Evolutionary conservation across 2,329 filamentous ascomycete species (phyloP).

Genomic region (Magnaporthiopsis incrustans): DNA sequence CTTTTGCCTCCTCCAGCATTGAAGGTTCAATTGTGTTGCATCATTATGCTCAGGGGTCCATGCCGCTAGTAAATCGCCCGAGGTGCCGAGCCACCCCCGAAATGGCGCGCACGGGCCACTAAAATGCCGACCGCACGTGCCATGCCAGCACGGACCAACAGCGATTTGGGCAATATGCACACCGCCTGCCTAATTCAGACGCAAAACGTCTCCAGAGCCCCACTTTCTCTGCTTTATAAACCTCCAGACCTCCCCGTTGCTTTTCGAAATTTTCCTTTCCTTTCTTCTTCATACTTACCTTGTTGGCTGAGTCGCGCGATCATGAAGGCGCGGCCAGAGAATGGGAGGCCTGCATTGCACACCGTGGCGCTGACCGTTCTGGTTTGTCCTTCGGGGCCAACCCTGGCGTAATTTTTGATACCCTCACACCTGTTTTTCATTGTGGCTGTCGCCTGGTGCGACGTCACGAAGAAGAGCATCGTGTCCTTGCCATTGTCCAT

Average conservation of each 20-base stretch:
- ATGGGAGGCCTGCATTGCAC: slow-evolving; percentile 44
- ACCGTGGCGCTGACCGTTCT: slow-evolving; percentile 38
- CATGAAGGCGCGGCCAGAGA: slow-evolving; percentile 33
- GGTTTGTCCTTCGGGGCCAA: slow-evolving; percentile 45
- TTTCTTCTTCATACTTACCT: slow-evolving; percentile 31
- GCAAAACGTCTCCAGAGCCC: not conserved
- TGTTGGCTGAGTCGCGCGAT: slow-evolving; percentile 32
- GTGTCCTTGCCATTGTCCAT: no score
- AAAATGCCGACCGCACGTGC: no score
- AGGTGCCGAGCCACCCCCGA: not conserved
- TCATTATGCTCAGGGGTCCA: no score
- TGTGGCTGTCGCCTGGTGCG: slow-evolving; percentile 28
- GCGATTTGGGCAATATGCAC: not conserved
- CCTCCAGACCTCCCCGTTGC: not conserved
- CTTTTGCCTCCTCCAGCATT: no score
- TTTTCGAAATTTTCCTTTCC: not conserved
- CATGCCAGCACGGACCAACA: not conserved
- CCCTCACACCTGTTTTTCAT: slow-evolving; percentile 31
- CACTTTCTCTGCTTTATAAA: not conserved
- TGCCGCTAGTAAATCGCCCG: not conserved
- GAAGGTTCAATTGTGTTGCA: no score
- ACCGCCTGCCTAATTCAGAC: not conserved
- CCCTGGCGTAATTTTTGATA: slow-evolving; percentile 42
- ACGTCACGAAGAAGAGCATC: slow-evolving; percentile 33
- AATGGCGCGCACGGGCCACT: not conserved